phyloP scores from a whole-genome alignment of 2,329 filamentous ascomycete genomes.

The Herpotrichia juniperi region DNA sequence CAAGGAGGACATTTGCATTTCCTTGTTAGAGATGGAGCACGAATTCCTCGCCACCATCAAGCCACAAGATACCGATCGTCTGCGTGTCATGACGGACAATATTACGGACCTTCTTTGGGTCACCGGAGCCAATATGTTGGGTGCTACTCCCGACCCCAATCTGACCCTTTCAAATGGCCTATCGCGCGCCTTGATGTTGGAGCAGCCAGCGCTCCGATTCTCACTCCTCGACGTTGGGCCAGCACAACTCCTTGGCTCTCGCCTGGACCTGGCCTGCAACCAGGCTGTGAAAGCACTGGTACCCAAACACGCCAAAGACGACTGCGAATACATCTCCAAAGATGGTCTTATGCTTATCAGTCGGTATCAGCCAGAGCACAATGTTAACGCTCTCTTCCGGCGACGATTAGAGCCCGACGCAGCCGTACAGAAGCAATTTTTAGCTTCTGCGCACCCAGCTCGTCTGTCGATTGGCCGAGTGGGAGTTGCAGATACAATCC shows the following conservation, averaged over 20 bases:
- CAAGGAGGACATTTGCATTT: no score
- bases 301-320: background rate
- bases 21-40: no score
- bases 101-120: background rate
- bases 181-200: slow-evolving; percentile 1
- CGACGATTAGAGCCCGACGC: background rate
- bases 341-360: background rate
- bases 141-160: background rate
- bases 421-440: background rate
- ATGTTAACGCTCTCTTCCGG: background rate
- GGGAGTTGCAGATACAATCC: slow-evolving; percentile 3
- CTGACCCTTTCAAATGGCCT: background rate
- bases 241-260: background rate
- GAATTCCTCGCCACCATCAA: no score
- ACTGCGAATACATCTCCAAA: background rate
- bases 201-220: slow-evolving; percentile 6
- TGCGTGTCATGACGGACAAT: slow-evolving; percentile 3
- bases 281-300: background rate
- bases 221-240: slow-evolving; percentile 1
- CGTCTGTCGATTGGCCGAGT: slow-evolving; percentile 3
- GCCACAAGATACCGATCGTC: background rate
- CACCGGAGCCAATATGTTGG: slow-evolving; percentile 3
- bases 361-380: background rate
- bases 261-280: background rate
- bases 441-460: slow-evolving; percentile 3